Evolutionary conservation across 2,329 filamentous ascomycete species (phyloP).

Genomic region (Mycosphaerella arachidis): DNA sequence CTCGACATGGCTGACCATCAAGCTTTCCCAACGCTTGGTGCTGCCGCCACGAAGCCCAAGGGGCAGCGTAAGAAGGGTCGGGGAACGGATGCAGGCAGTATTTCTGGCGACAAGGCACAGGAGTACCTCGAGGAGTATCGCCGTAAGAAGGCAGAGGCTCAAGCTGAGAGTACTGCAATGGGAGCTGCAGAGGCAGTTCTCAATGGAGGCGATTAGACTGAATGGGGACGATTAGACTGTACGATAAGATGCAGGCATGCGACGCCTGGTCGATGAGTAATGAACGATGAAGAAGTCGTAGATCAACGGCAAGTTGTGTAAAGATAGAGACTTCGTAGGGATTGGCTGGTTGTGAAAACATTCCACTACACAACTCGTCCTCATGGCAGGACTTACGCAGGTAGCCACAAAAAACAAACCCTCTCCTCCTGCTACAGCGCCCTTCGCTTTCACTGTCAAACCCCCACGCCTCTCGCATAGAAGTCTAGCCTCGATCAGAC

Average conservation of each 20-base stretch:
- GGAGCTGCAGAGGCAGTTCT: slow-evolving; percentile 26
- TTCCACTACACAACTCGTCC: too few species aligned
- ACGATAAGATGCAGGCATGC: neutral
- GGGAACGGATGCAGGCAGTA: slow-evolving; percentile 15
- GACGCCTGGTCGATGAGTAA: neutral
- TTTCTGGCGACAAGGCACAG: slow-evolving; percentile 25
- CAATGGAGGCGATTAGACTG: slow-evolving; percentile 18
- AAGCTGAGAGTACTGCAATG: slow-evolving; percentile 26
- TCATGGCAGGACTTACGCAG: too few species aligned
- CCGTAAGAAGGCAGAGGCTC: slow-evolving; percentile 25
- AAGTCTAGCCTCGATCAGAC: neutral
- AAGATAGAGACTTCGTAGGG: neutral
- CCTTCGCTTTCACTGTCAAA: too few species aligned
- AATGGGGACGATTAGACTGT: slow-evolving; percentile 18
- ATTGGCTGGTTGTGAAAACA: too few species aligned
- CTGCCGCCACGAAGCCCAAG: slow-evolving; percentile 6
- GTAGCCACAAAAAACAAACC: neutral
- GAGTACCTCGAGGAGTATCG: slow-evolving; percentile 25
- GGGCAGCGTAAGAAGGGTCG: slow-evolving; percentile 16
- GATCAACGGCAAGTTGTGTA: neutral
- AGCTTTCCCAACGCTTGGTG: slow-evolving; percentile 27
- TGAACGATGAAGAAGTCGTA: neutral
- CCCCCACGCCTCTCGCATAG: neutral
- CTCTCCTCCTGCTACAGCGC: neutral
- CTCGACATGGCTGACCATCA: slow-evolving; percentile 23